Percentiles rank a stretch among this genome's conserved stretches.
These are phyloP conservation scores for Haplographium delicatum DNA, from an alignment of 495 filamentous ascomycete genomes.

Conservation along the genomic window DNA sequence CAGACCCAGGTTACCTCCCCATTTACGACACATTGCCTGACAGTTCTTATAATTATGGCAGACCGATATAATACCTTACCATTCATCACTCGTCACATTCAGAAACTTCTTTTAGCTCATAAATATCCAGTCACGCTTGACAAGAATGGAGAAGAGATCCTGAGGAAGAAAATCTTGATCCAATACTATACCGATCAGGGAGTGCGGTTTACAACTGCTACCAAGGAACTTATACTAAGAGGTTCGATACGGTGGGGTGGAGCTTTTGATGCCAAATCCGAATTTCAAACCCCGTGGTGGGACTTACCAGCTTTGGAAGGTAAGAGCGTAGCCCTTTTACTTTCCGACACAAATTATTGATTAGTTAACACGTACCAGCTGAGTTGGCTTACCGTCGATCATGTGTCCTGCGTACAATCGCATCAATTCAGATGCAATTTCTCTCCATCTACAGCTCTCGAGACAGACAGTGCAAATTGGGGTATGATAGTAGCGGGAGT, in stretches of 20 bases:
- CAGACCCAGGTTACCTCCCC: constrained; percentile 16
- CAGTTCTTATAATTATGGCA: constrained; percentile 59
- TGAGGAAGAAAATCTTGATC: constrained; percentile 60
- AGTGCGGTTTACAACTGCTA: constrained; percentile 45
- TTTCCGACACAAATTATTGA: constrained; percentile 2
- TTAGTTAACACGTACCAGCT: constrained; percentile 37
- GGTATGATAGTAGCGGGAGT: constrained; percentile 65
- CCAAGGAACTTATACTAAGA: constrained; percentile 55
- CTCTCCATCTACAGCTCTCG: constrained; percentile 59
- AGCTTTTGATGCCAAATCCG: constrained; percentile 33
- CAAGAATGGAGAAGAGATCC: constrained; percentile 43
- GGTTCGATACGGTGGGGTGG: constrained; percentile 61
- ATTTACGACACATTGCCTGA: constrained; percentile 45
- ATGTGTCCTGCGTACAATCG: constrained; percentile 67
- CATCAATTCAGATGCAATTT: constrained; percentile 71
- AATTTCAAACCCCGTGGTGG: constrained; percentile 58
- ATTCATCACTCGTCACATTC: constrained; percentile 42
- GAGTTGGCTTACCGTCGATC: constrained; percentile 68
- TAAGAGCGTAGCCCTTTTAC: constrained; percentile 30
- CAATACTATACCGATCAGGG: constrained; percentile 53
- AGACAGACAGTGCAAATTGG: constrained; percentile 64
- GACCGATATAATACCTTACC: constrained; percentile 57
- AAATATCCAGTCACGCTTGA: constrained; percentile 42
- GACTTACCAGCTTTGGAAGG: constrained; percentile 72
- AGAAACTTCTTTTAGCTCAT: constrained; percentile 27